Evolutionary conservation across 2,329 filamentous ascomycete species (phyloP), one percentile per base, ranked within the genome.

Genomic region (Bertia moriformis): DNA sequence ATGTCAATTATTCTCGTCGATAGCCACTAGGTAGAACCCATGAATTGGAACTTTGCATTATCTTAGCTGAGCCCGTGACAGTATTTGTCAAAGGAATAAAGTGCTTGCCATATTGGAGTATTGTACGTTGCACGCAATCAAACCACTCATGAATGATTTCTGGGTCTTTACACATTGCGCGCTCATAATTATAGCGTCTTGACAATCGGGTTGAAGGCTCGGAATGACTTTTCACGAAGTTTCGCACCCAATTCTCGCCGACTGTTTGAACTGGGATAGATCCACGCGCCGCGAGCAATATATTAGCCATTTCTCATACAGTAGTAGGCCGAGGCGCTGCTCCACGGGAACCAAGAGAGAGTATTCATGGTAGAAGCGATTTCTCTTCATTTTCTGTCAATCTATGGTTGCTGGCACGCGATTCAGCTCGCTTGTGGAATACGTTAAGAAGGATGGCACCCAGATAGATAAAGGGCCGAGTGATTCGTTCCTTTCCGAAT

Each of bases 31-130:
- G n/a, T n/a, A n/a, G n/a, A n/a, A n/a, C n/a, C n/a, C n/a, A n/a
- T n/a, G n/a, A n/a, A n/a, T n/a, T n/a, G n/a, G n/a, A 13, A 50
- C 47, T n/a, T 29, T 39, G 48, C 19, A 24, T 42, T 20, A 39
- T 43, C 14, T 18, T 19, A 19, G 47, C 47, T 4, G 42, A 36
- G n/a, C 48, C 44, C 27, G 50, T 48, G 33, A 38, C 13, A 40
- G 50, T 49, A 27, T 47, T 43, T 22, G 41, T 47, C 32, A 49
- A 40, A 41, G 49, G 30, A 38, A 40, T 39, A 33, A 39, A 39
- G 14, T 15, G 4, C 19, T 18, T 39, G 15, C 35, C 39, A 39
- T 40, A 36, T 24, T 38, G 35, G 13, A 18, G 14, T 14, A 40
- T 18, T 15, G 36, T 40, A 13, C 38, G 18, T 19, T 19, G 14